Conservation (phyloP, 2,329 filamentous ascomycete genomes). For the Nothophoma quercina region DNA sequence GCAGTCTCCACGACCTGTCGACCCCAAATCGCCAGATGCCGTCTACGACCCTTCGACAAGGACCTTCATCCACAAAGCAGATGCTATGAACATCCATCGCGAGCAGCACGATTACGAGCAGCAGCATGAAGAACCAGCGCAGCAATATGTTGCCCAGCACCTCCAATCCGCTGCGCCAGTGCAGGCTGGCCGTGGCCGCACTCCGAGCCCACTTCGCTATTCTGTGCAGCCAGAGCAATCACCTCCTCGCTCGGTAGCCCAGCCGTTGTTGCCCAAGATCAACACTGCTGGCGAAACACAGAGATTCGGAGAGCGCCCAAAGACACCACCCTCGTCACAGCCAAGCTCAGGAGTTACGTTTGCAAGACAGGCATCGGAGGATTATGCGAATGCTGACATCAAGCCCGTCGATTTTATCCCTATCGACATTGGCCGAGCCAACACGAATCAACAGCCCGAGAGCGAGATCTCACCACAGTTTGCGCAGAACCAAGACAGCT, state of each 20-base stretch:
- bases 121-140: constrained; percentile 30
- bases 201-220: constrained; percentile 30
- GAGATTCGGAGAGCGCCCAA: constrained; percentile 15
- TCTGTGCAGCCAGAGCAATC: constrained; percentile 21
- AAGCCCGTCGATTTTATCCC: constrained; percentile 14
- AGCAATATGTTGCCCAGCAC: constrained; percentile 33
- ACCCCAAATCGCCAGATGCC: constrained; percentile 47
- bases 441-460: constrained; percentile 29
- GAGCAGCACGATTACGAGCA: constrained; percentile 43
- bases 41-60: constrained; percentile 49
- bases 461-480: constrained; percentile 27
- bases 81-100: constrained; percentile 45
- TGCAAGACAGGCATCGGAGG: constrained; percentile 48
- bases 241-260: constrained; percentile 19
- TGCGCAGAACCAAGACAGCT: constrained; percentile 34
- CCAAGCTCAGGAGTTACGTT: constrained; percentile 9
- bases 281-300: constrained; percentile 4
- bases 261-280: constrained; percentile 12
- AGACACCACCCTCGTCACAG: constrained; percentile 12
- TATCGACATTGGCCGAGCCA: constrained; percentile 30
- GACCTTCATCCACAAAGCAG: constrained; percentile 48
- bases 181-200: constrained; percentile 18
- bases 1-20: constrained; percentile 35
- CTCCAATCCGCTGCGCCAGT: constrained; percentile 20
- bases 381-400: constrained; percentile 53